Base-by-base conservation (phyloP, 179 eudicot genomes). In the Silene vulgaris region DNA sequence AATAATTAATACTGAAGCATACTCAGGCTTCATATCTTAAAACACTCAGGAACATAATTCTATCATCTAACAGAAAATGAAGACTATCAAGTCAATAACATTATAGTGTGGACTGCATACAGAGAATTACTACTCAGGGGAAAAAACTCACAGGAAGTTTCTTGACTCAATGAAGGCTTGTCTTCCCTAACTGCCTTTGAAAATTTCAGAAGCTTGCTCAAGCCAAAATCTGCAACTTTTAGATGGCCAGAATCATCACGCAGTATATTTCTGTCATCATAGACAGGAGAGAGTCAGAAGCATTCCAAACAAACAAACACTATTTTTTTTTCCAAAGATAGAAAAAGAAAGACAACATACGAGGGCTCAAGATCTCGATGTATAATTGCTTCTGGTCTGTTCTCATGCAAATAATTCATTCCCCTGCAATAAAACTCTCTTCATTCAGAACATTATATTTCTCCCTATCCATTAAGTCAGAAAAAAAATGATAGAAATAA, bases 361-460 rank as follows among this genome's bases (percentile, higher is more conserved):
- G 86, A 80, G 19, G 88, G 88, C 83, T 85, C 88, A 74, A 85
- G 88, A 76, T 85, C 86, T 37, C 84, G 77, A 74, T 85, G 88
- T 57, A 85, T 80, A 45, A 85, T 82, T 59, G 86, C 73, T 74
- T 71, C 83, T 1, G 88, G 86, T 72, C 69, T 82, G 78, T 70
- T 76, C 69, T 85, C 86, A 78, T 85, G 88, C 80, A 85, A 78
- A 76, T 85, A 85, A 67, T 80, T 85, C 86, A 83, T 76, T 71
- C 88, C 88, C 86, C 88, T 82, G 86, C 71, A 64, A 81, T 19
- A 74, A 52, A 69, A 1, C 8, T 23, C 8, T 20, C 29, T 40
- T 54, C 66, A 62, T 45, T 81, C 72, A 78, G 45, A 78, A 21
- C 9, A 60, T 35, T n/a, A 71, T 20, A 35, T 26, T 17, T 2